A percentile compares a stretch with the other conserved stretches of the same genome.
Conservation (phyloP, 2,329 filamentous ascomycete species). For the Rutstroemia sp. region DNA sequence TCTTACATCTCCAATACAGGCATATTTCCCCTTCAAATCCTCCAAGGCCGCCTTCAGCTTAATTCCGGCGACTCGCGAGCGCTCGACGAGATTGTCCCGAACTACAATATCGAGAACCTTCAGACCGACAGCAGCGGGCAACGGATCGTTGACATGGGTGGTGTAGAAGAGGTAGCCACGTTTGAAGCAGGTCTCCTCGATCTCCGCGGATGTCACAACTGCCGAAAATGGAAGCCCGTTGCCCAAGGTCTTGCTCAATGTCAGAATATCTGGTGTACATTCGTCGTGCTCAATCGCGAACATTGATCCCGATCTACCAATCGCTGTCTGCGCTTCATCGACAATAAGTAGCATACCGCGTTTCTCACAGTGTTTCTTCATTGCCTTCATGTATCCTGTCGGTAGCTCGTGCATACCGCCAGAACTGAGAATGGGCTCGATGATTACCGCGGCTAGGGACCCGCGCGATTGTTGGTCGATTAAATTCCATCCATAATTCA, state of each 20-base stretch:
- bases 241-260: conserved; percentile 53
- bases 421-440: conserved; percentile 40
- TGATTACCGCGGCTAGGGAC: conserved; percentile 54
- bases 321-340: conserved; percentile 53
- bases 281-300: conserved; percentile 51
- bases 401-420: conserved; percentile 55
- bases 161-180: conserved; percentile 50
- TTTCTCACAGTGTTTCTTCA: conserved; percentile 46
- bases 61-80: conserved; percentile 40
- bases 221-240: conserved; percentile 52
- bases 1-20: conserved; percentile 54
- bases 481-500: conserved; percentile 54
- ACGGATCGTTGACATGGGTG: conserved; percentile 55
- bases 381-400: conserved; percentile 47
- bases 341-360: conserved; percentile 51
- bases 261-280: conserved; percentile 51
- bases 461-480: conserved; percentile 53
- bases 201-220: conserved; percentile 47
- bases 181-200: conserved; percentile 41
- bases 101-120: conserved; percentile 56
- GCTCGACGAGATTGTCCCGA: conserved; percentile 42
- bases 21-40: conserved; percentile 43
- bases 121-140: conserved; percentile 51
- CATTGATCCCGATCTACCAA: conserved; percentile 49
- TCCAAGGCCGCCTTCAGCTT: conserved; percentile 42